A percentile compares a stretch with the other conserved stretches of the same genome.
phyloP scores from a whole-genome alignment of 371 early-diverging fungal species.

The Mucor plumbeus region DNA sequence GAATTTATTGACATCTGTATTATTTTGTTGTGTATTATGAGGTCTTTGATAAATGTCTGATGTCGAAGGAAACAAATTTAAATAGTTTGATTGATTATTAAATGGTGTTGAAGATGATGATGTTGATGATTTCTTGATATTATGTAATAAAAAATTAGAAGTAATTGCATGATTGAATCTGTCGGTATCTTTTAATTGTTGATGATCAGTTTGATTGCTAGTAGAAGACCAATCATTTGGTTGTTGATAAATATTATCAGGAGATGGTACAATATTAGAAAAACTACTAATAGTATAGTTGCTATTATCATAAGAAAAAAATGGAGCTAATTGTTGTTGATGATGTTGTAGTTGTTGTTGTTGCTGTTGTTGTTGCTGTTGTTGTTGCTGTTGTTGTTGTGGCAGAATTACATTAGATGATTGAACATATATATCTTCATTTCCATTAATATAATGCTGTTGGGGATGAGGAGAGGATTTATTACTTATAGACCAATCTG shows the following conservation, averaged over 20 bases:
- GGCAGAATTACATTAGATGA: background rate
- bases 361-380: no score
- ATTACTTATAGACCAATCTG: conserved; percentile 18
- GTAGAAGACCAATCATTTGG: background rate
- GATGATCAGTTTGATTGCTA: background rate
- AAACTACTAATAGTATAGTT: background rate
- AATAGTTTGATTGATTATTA: background rate
- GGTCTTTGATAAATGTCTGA: background rate
- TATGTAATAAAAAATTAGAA: background rate
- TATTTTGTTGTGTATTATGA: background rate
- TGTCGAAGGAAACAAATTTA: background rate
- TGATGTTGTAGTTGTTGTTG: background rate
- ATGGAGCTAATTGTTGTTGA: background rate
- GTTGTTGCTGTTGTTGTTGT: background rate
- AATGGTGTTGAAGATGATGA: background rate
- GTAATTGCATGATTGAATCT: background rate
- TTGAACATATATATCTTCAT: background rate
- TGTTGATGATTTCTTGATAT: background rate
- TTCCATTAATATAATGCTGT: background rate
- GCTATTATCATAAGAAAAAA: background rate
- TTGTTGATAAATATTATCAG: background rate
- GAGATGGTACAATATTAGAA: background rate
- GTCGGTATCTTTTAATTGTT: background rate
- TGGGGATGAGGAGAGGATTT: background rate
- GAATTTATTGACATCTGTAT: conserved; percentile 8